Percentiles rank a stretch among this genome's conserved stretches.
Evolutionary conservation across 208 protist genomes (phyloP).

Genomic region (Trypanosomatidae sp.): DNA sequence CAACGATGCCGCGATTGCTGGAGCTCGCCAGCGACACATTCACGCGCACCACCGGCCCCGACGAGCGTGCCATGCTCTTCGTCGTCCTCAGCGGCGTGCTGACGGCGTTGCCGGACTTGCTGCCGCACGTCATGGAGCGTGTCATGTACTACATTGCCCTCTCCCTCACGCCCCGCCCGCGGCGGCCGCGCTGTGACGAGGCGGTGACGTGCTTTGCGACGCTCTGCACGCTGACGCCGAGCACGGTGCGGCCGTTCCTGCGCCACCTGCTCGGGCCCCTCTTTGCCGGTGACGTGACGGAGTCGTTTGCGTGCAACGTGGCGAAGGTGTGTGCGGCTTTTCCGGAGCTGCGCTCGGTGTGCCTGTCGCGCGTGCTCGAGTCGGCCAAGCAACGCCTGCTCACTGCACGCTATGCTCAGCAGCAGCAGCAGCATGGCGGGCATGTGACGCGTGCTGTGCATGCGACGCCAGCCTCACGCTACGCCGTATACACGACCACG

Average conservation of each 20-base stretch:
- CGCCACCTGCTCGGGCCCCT: constrained; percentile 60
- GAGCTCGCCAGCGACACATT: constrained; percentile 31
- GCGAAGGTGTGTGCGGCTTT: constrained; percentile 80
- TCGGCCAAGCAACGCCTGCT: constrained; percentile 54
- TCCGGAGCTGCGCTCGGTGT: constrained; percentile 79
- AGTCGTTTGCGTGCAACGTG: constrained; percentile 60
- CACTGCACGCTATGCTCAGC: constrained; percentile 6
- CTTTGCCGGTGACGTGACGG: constrained; percentile 55
- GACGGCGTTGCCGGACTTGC: constrained; percentile 42
- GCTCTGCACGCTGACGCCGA: constrained; percentile 47
- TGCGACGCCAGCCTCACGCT: no score
- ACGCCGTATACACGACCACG: no score
- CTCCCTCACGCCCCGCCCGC: constrained; percentile 24
- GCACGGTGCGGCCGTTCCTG: constrained; percentile 63
- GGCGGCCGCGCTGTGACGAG: constrained; percentile 51
- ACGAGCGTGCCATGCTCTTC: constrained; percentile 59
- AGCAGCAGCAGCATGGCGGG: background rate
- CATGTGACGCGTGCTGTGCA: no score
- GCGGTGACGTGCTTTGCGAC: constrained; percentile 80
- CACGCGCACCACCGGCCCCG: constrained; percentile 14
- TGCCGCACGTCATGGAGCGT: constrained; percentile 41
- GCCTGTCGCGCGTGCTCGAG: constrained; percentile 79
- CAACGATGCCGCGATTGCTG: constrained; percentile 23
- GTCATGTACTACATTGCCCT: constrained; percentile 75
- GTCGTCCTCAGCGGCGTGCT: constrained; percentile 37